These are phyloP conservation scores for Hsuehochloa calcarea DNA, from an alignment of 176 grass and related monocot genomes.

Conservation along the genomic window DNA sequence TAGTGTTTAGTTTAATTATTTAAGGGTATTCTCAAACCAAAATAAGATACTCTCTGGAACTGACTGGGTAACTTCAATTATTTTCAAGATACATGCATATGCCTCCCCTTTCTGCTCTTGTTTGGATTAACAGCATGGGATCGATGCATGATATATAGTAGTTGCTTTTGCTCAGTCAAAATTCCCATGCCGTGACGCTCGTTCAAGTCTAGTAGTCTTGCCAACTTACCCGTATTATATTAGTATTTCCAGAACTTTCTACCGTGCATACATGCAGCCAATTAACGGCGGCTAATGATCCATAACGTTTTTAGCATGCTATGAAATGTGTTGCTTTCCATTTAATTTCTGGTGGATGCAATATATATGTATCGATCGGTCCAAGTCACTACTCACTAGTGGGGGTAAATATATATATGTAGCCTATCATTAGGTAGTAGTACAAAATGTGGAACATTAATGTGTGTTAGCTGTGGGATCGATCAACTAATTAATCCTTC, in stretches of 20 bases:
- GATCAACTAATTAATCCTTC: neutral
- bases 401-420: neutral
- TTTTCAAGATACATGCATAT: too few relatives aligned
- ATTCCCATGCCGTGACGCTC: neutral
- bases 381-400: neutral
- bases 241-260: neutral
- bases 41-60: too few relatives aligned
- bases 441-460: neutral
- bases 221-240: neutral
- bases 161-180: constrained; percentile 9
- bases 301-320: constrained; percentile 16
- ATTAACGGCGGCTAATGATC: constrained; percentile 22
- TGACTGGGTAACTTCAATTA: too few relatives aligned
- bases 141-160: too few relatives aligned
- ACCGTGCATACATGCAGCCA: neutral
- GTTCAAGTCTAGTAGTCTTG: constrained; percentile 19
- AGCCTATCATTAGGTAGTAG: neutral
- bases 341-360: neutral
- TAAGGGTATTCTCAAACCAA: too few relatives aligned
- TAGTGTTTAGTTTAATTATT: too few relatives aligned
- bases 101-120: too few relatives aligned
- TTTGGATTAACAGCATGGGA: too few relatives aligned
- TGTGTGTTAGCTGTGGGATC: neutral
- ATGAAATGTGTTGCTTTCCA: neutral
- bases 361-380: neutral